Percentiles rank a stretch among this genome's conserved stretches.
Conservation (phyloP, 1,284 basidiomycete species). For the Schizophyllum amplum region DNA sequence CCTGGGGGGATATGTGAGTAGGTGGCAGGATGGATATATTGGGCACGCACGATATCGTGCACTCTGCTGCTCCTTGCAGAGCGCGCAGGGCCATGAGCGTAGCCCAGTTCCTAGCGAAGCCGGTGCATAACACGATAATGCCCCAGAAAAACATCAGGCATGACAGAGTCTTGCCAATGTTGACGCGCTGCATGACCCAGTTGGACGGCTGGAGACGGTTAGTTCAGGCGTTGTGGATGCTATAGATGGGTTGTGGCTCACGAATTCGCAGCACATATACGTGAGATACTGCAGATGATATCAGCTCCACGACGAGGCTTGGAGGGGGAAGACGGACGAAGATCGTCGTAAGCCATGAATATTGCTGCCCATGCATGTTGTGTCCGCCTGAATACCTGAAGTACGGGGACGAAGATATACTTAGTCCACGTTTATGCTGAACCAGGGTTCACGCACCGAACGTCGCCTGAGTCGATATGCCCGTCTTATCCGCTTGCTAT, state of each 20-base stretch:
- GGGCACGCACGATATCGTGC: conserved; percentile 9
- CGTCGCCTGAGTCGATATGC: background rate
- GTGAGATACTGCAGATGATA: background rate
- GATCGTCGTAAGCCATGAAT: conserved; percentile 5
- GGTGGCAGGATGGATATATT: background rate
- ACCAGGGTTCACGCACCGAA: background rate
- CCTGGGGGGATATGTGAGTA: background rate
- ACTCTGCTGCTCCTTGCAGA: conserved; percentile 14
- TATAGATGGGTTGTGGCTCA: background rate
- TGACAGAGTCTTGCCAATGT: conserved; percentile 8
- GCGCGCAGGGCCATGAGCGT: conserved; percentile 10
- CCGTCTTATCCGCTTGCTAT: conserved; percentile 1
- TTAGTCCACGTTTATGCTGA: background rate
- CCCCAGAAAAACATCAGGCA: conserved; percentile 10
- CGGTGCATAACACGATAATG: conserved; percentile 8
- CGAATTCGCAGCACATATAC: background rate
- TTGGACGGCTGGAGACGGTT: conserved; percentile 4
- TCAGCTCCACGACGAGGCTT: background rate
- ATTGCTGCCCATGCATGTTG: conserved; percentile 1
- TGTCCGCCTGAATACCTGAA: background rate
- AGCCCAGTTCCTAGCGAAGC: conserved; percentile 6
- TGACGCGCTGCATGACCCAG: conserved; percentile 10
- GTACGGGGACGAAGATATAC: background rate
- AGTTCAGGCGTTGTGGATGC: background rate
- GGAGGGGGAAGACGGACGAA: background rate